phyloP scores from a whole-genome alignment of 2,329 filamentous ascomycete species.

The Exserohilum turcica region DNA sequence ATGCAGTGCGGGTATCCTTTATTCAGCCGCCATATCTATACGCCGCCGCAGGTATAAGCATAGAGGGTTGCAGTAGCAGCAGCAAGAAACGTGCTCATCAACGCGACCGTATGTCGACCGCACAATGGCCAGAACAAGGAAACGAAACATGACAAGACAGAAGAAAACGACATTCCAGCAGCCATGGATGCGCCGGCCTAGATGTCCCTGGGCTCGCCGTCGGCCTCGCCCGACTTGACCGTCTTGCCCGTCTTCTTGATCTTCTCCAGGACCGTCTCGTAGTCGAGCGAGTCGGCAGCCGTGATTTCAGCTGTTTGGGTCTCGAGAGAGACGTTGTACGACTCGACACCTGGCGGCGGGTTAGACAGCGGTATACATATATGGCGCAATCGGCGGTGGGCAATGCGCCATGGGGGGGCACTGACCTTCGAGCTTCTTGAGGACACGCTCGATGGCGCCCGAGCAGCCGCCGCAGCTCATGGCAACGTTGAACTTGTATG shows the following conservation, averaged over 20 bases:
- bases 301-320: conserved; percentile 80
- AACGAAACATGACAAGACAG: conserved; percentile 6
- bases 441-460: conserved; percentile 86
- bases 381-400: background rate
- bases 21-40: conserved; percentile 8
- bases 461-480: conserved; percentile 98
- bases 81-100: conserved; percentile 6
- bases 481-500: conserved; percentile 91
- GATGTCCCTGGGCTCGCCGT: conserved; percentile 56
- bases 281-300: conserved; percentile 70
- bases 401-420: conserved; percentile 14
- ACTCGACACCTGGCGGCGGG: conserved; percentile 72
- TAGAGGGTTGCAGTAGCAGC: conserved; percentile 7
- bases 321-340: conserved; percentile 85
- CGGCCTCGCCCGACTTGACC: conserved; percentile 75
- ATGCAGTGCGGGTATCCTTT: conserved; percentile 3
- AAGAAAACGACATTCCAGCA: conserved; percentile 20
- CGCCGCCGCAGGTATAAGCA: conserved; percentile 1
- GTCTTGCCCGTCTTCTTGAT: conserved; percentile 97
- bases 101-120: conserved; percentile 22
- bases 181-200: conserved; percentile 17
- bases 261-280: conserved; percentile 80
- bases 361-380: conserved; percentile 12
- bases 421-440: conserved; percentile 89
- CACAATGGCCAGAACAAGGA: conserved; percentile 18